These are phyloP conservation scores for Mycena crocata DNA, from an alignment of 768 basidiomycete species.

Conservation along the genomic window DNA sequence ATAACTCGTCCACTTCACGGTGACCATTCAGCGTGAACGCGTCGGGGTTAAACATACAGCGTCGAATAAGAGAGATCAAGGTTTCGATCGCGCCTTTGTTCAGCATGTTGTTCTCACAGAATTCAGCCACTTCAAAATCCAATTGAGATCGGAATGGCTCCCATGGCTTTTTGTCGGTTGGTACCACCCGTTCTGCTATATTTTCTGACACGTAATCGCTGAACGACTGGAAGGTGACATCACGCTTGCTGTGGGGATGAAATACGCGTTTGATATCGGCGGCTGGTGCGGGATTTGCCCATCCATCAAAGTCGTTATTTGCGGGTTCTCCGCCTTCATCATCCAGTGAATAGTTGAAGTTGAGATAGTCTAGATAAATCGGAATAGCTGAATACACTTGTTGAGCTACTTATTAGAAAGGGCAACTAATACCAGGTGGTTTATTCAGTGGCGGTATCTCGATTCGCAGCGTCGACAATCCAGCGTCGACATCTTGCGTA, in stretches of 20 bases:
- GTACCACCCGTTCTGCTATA: neutral
- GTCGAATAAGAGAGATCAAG: conserved; percentile 6
- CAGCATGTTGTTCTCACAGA: neutral
- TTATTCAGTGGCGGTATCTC: neutral
- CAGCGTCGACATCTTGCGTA: no score
- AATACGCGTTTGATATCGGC: conserved; percentile 14
- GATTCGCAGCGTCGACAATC: no score
- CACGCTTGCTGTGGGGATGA: conserved; percentile 19
- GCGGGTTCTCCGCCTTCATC: neutral
- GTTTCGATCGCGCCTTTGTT: neutral
- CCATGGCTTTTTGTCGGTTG: conserved; percentile 6
- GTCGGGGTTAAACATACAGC: neutral
- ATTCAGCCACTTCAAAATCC: conserved; percentile 13
- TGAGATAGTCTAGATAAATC: neutral
- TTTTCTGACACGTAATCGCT: neutral
- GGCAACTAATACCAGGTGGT: neutral
- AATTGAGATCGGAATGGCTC: conserved; percentile 2
- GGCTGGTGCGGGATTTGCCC: neutral
- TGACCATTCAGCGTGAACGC: neutral
- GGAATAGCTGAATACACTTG: neutral
- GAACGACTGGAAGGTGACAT: neutral
- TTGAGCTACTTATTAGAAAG: neutral
- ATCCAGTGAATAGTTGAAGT: neutral
- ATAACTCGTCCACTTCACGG: conserved; percentile 6
- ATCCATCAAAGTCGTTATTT: neutral